These are phyloP conservation scores for Urostyla sp. DNA, from an alignment of 73 alveolate genomes.

Conservation along the genomic window DNA sequence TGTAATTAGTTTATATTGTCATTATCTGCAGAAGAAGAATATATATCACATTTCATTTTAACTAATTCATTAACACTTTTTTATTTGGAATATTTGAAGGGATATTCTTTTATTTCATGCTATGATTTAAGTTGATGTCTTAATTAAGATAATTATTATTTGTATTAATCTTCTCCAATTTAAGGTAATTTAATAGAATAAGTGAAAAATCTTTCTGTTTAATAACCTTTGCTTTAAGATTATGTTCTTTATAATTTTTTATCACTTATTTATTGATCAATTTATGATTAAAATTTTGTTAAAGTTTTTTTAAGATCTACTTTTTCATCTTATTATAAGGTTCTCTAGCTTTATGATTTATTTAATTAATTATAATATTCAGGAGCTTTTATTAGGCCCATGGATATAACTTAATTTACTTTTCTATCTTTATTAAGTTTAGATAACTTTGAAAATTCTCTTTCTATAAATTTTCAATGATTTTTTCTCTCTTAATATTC, in stretches of 20 bases:
- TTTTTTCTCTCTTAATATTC: not conserved
- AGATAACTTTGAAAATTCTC: not conserved
- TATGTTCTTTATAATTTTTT: not conserved
- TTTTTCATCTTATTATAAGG: too few relatives aligned
- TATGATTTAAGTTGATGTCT: slow-evolving; percentile 2
- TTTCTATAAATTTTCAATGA: not conserved
- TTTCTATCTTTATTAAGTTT: slow-evolving; percentile 10
- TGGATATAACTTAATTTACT: slow-evolving; percentile 1
- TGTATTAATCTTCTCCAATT: not conserved
- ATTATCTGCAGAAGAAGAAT: too few relatives aligned
- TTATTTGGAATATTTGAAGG: not conserved
- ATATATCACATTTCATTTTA: not conserved
- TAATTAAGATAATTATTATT: not conserved
- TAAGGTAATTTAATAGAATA: slow-evolving; percentile 12
- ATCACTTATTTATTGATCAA: too few relatives aligned
- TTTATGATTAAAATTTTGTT: too few relatives aligned
- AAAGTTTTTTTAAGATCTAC: too few relatives aligned
- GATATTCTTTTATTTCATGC: not conserved
- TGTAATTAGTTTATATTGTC: not conserved
- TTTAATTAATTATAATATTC: not conserved
- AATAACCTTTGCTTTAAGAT: not conserved
- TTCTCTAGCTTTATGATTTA: not conserved
- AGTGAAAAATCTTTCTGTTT: not conserved
- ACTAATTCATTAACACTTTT: not conserved
- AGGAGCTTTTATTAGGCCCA: slow-evolving; percentile 18